These are phyloP conservation scores for Collariella sp. DNA, from an alignment of 495 filamentous ascomycete genomes.

Conservation along the genomic window DNA sequence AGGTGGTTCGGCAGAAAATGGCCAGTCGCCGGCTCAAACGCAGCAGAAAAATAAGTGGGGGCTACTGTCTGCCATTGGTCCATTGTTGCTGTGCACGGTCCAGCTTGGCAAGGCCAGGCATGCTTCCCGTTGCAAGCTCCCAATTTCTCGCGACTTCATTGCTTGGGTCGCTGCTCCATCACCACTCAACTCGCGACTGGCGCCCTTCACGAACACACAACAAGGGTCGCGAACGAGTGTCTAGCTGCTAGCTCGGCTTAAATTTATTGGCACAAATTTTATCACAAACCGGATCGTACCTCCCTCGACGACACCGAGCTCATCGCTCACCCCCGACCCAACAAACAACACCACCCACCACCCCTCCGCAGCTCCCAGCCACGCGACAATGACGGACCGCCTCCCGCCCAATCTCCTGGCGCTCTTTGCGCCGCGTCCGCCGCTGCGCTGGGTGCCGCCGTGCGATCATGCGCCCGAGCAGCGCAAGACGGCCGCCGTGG, in stretches of 20 bases:
- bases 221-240: neutral
- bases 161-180: neutral
- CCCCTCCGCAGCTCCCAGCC: neutral
- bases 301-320: neutral
- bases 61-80: neutral
- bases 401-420: conserved; percentile 85
- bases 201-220: neutral
- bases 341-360: neutral
- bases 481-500: conserved; percentile 61
- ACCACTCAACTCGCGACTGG: neutral
- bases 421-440: conserved; percentile 88
- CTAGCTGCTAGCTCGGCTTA: neutral
- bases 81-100: neutral
- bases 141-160: neutral
- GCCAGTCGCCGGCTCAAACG: neutral
- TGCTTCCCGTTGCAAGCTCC: neutral
- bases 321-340: neutral
- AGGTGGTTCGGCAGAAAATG: conserved; percentile 13
- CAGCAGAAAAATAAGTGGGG: conserved; percentile 12
- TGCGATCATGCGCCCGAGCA: conserved; percentile 76
- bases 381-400: conserved; percentile 97
- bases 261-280: neutral
- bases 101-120: neutral
- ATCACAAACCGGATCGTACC: neutral
- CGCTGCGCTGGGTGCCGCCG: conserved; percentile 81